Percentiles rank a stretch among this genome's conserved stretches.
These are phyloP conservation scores for Pseudocercospora macadamiae DNA, from an alignment of 2,329 filamentous ascomycete genomes.

Conservation along the genomic window DNA sequence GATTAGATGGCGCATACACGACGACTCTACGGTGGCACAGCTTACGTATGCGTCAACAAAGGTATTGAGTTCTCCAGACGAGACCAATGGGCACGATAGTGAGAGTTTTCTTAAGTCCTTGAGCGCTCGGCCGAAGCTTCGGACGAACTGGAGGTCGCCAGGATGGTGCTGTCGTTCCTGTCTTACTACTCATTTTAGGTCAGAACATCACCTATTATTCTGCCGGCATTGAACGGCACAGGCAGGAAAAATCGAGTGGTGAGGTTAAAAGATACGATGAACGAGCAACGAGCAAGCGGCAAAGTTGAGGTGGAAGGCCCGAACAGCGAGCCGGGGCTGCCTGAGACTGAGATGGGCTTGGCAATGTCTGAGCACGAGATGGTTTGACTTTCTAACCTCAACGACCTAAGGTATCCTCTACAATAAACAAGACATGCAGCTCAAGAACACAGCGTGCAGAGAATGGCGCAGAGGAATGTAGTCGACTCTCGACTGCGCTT, in stretches of 20 bases:
- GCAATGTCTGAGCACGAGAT: no score
- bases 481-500: no score
- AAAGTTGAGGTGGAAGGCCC: background rate
- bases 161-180: background rate
- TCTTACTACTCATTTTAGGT: background rate
- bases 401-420: no score
- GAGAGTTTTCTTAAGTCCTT: conserved; percentile 5
- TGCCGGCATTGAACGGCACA: background rate
- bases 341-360: no score
- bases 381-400: no score
- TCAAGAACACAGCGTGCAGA: no score
- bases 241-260: background rate
- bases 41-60: conserved; percentile 2
- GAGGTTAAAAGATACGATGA: background rate
- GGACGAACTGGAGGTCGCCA: background rate
- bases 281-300: no score
- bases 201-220: background rate
- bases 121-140: conserved; percentile 11
- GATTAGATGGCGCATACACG: background rate
- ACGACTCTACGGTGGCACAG: background rate
- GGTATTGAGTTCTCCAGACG: conserved; percentile 1
- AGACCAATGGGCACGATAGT: conserved; percentile 4
- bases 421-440: no score
- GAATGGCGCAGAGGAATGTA: no score
- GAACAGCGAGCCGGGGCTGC: no score